Conservation (phyloP, 495 filamentous ascomycete genomes). For the Hypoxylon fragiforme region DNA sequence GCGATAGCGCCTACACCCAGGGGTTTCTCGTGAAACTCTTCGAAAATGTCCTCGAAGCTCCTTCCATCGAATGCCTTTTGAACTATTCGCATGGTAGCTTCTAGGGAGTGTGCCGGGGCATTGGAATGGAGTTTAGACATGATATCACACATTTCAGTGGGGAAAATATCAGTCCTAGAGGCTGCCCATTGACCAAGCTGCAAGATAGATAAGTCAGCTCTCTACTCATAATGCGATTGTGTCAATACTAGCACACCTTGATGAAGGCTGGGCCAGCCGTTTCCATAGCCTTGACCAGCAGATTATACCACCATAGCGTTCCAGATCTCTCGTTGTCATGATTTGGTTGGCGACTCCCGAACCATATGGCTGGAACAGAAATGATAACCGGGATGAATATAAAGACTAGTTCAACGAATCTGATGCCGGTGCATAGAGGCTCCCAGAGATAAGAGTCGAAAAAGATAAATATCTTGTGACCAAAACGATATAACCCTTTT, state of each 20-base stretch:
- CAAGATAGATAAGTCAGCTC: conserved; percentile 29
- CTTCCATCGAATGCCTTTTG: conserved; percentile 77
- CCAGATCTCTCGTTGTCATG: conserved; percentile 72
- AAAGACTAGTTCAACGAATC: conserved; percentile 80
- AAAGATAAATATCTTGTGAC: conserved; percentile 60
- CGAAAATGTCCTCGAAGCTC: conserved; percentile 88
- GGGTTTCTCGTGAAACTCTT: conserved; percentile 90
- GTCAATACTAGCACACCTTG: conserved; percentile 63
- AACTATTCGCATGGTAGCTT: conserved; percentile 77
- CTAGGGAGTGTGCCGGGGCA: conserved; percentile 86
- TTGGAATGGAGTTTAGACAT: conserved; percentile 97
- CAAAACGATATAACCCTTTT: conserved; percentile 55
- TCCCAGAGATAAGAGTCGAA: conserved; percentile 78
- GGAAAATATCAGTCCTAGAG: conserved; percentile 95
- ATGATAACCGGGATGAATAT: conserved; percentile 92
- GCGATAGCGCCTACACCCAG: conserved; percentile 96
- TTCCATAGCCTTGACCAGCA: conserved; percentile 89
- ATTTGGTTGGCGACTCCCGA: conserved; percentile 63
- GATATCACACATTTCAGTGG: conserved; percentile 84
- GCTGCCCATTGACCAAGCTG: conserved; percentile 99
- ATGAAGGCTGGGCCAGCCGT: conserved; percentile 94
- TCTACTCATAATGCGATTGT: neutral
- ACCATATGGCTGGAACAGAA: conserved; percentile 77
- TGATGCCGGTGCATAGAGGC: conserved; percentile 81
- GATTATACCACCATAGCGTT: conserved; percentile 93